Base-by-base conservation (phyloP, 2,329 filamentous ascomycete genomes). In the Zasmidium cellare region DNA sequence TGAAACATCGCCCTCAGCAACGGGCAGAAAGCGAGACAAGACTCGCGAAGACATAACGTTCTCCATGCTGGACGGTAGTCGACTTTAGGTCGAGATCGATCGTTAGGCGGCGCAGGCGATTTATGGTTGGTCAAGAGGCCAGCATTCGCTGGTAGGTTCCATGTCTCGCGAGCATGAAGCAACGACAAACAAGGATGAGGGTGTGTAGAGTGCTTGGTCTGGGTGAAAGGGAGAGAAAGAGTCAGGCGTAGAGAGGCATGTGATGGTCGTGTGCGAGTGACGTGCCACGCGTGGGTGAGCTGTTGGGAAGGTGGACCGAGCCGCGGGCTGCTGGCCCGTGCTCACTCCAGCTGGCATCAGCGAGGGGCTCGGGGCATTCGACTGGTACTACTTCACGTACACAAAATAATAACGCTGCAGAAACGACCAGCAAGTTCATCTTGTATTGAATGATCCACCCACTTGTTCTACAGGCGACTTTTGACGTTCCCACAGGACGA, bases 1-100 rank as follows among this genome's bases (percentile, higher is more conserved):
- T 62, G 71, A 72, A 23, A 67, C 56, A 61, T 73, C 72, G 50
- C 71, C 71, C 54, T 74, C 74, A 25, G 73, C 72, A 20, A 74
- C 71, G 9, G 76, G 75, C 44, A 77, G 67, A 41, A 83, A 76
- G 56, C 80, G 77, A 46, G 81, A 83, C 44, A 84, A 71, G 18
- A 83, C 72, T 64, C 81, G 80, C 61, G 82, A 83, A 53, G 80
- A 76, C 79, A 82, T 81, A 74, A 78, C 53, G 31, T 53, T 54
- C 3, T 60, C 61, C 61, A 63, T 63, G 44, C 41, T 55, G 35
- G 35, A n/a, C 35, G 16, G 35, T 18, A 18, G 16, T 41, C 6
- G n/a, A 41, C 35, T 41, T 41, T 14, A 41, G n/a, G 35, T 41
- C 3, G 3, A 41, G 14, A 41, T 18, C 35, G 35, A 41, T n/a